Conservation (phyloP, 2,329 filamentous ascomycete species). For the Pseudogymnoascus sp. region DNA sequence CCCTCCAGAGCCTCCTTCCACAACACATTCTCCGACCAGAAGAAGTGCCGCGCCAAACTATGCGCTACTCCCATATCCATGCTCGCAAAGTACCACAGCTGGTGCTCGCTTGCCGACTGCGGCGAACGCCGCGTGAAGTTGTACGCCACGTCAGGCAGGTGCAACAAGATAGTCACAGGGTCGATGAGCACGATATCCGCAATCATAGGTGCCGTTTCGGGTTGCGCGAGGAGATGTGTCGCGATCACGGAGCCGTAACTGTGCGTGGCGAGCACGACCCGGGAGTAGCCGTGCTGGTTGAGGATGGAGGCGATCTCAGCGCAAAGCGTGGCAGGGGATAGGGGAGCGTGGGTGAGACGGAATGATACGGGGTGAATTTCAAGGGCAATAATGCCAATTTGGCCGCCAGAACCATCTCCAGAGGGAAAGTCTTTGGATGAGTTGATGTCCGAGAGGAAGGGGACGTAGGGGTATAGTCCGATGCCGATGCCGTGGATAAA, state of each 20-base stretch:
- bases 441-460: slow-evolving; percentile 47
- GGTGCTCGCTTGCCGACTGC: slow-evolving; percentile 46
- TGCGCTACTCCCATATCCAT: slow-evolving; percentile 53
- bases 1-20: slow-evolving; percentile 46
- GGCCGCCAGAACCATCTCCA: slow-evolving; percentile 33
- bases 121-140: slow-evolving; percentile 47
- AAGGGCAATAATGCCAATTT: slow-evolving; percentile 50
- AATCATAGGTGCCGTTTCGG: slow-evolving; percentile 34
- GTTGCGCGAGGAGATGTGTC: slow-evolving; percentile 44
- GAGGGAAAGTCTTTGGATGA: slow-evolving; percentile 14
- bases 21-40: slow-evolving; percentile 53
- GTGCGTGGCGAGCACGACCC: slow-evolving; percentile 47
- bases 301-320: slow-evolving; percentile 46
- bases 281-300: slow-evolving; percentile 41
- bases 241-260: slow-evolving; percentile 48
- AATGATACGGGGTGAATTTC: slow-evolving; percentile 54
- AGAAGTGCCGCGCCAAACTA: slow-evolving; percentile 50
- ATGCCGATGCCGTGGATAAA: slow-evolving; percentile 60
- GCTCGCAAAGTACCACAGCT: slow-evolving; percentile 53
- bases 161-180: slow-evolving; percentile 52
- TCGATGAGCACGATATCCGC: slow-evolving; percentile 49
- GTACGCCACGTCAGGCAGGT: slow-evolving; percentile 55
- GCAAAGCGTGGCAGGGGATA: slow-evolving; percentile 41
- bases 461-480: slow-evolving; percentile 49
- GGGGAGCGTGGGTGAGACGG: slow-evolving; percentile 44